These are phyloP conservation scores for Dioszegia aurantiaca DNA, from an alignment of 768 basidiomycete species.

Conservation along the genomic window DNA sequence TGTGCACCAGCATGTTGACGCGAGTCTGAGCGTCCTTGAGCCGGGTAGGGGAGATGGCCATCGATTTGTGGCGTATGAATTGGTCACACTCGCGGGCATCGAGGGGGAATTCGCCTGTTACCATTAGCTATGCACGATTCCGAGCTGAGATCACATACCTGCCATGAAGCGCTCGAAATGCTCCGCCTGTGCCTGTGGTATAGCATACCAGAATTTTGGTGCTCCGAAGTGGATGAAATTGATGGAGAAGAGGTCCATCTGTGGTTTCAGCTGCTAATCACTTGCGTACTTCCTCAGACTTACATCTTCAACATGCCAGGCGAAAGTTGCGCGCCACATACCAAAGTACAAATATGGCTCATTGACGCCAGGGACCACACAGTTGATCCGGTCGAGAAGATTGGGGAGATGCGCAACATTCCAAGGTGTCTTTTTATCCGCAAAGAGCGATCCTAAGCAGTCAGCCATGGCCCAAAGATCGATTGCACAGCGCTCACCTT, in stretches of 20 bases:
- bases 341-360: slow-evolving; percentile 97
- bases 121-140: neutral
- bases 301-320: slow-evolving; percentile 95
- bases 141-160: slow-evolving; percentile 57
- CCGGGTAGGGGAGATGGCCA: slow-evolving; percentile 80
- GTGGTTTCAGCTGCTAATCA: neutral
- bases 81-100: slow-evolving; percentile 82
- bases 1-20: slow-evolving; percentile 85
- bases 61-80: slow-evolving; percentile 94
- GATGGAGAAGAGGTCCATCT: slow-evolving; percentile 96
- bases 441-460: slow-evolving; percentile 56
- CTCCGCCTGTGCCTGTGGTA: slow-evolving; percentile 78
- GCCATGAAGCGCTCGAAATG: slow-evolving; percentile 87
- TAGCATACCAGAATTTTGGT: slow-evolving; percentile 89
- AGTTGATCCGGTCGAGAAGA: slow-evolving; percentile 68
- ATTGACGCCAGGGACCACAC: slow-evolving; percentile 88
- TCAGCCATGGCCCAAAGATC: slow-evolving; percentile 57
- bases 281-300: slow-evolving; percentile 15
- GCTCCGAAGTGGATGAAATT: slow-evolving; percentile 99
- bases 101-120: slow-evolving; percentile 80
- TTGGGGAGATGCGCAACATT: slow-evolving; percentile 92
- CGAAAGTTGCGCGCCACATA: slow-evolving; percentile 98
- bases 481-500: slow-evolving; percentile 60
- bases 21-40: slow-evolving; percentile 74
- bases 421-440: slow-evolving; percentile 76